Conservation (phyloP, 495 filamentous ascomycete genomes). For the Jackrogersella minutella region DNA sequence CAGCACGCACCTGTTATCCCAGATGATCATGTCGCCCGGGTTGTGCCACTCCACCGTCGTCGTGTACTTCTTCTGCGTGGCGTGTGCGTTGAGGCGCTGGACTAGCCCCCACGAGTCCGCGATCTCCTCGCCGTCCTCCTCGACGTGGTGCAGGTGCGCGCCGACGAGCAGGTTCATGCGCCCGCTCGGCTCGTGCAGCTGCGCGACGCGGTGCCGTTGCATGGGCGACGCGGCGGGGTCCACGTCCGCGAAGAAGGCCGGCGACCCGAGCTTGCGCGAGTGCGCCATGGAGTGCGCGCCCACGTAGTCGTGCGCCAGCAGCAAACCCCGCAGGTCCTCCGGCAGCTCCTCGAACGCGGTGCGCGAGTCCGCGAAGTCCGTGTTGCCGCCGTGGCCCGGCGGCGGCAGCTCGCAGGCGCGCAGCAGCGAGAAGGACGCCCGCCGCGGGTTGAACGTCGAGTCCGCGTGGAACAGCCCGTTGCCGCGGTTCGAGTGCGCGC, state of each 20-base stretch:
- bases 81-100: slow-evolving; percentile 54
- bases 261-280: slow-evolving; percentile 61
- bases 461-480: slow-evolving; percentile 69
- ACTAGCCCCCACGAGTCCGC: slow-evolving; percentile 52
- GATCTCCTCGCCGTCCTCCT: slow-evolving; percentile 48
- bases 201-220: slow-evolving; percentile 59
- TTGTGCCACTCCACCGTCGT: slow-evolving; percentile 58
- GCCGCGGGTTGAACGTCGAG: slow-evolving; percentile 66
- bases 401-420: slow-evolving; percentile 62
- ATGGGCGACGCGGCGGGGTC: slow-evolving; percentile 54
- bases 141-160: slow-evolving; percentile 64
- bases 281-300: slow-evolving; percentile 63
- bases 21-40: slow-evolving; percentile 62
- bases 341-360: slow-evolving; percentile 62
- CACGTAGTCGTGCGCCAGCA: slow-evolving; percentile 59
- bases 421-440: slow-evolving; percentile 63
- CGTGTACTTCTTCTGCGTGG: slow-evolving; percentile 59
- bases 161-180: slow-evolving; percentile 64
- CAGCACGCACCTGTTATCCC: slow-evolving; percentile 67
- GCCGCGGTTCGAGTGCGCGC: slow-evolving; percentile 56
- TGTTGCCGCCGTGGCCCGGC: slow-evolving; percentile 58
- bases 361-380: slow-evolving; percentile 66
- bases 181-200: slow-evolving; percentile 61
- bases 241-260: slow-evolving; percentile 59
- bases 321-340: slow-evolving; percentile 45